These are phyloP conservation scores for Xylariaceae sp. DNA, from an alignment of 2,329 filamentous ascomycete species.

Conservation along the genomic window DNA sequence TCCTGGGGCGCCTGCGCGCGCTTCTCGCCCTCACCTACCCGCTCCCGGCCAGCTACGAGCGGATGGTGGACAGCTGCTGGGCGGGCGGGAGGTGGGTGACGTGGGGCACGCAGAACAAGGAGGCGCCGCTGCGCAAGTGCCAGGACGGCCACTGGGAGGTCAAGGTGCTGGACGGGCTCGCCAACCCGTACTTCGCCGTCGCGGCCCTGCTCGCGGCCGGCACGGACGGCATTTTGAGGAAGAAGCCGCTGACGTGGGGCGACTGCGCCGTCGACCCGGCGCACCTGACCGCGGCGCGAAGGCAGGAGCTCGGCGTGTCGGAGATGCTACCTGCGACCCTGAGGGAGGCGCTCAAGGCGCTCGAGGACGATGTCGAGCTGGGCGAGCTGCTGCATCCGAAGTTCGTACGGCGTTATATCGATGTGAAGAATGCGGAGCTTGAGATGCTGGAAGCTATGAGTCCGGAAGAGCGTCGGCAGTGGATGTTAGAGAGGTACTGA, in stretches of 20 bases:
- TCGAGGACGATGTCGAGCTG: conserved; percentile 53
- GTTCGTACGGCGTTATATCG: conserved; percentile 59
- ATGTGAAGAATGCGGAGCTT: conserved; percentile 62
- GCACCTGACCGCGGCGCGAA: conserved; percentile 48
- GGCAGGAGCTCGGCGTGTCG: conserved; percentile 55
- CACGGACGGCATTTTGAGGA: conserved; percentile 52
- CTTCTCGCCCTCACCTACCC: conserved; percentile 72
- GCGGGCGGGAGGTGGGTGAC: conserved; percentile 76
- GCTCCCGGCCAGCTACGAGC: conserved; percentile 67
- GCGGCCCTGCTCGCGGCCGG: conserved; percentile 65
- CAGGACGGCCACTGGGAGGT: conserved; percentile 74
- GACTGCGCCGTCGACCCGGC: conserved; percentile 62
- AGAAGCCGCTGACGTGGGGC: conserved; percentile 47
- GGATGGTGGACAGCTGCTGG: conserved; percentile 72
- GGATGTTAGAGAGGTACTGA: conserved; percentile 69
- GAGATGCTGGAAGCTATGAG: conserved; percentile 53
- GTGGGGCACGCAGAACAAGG: conserved; percentile 83
- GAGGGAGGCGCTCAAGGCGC: conserved; percentile 54
- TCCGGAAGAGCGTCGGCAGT: conserved; percentile 51
- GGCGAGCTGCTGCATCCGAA: conserved; percentile 48
- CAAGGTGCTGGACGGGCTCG: conserved; percentile 75
- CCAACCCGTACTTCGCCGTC: conserved; percentile 75
- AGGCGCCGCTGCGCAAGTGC: conserved; percentile 72
- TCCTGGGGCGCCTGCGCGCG: conserved; percentile 66
- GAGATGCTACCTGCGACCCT: conserved; percentile 58